Base-by-base conservation (phyloP, 208 protist genomes). In the Acanthamoeba healyi region DNA sequence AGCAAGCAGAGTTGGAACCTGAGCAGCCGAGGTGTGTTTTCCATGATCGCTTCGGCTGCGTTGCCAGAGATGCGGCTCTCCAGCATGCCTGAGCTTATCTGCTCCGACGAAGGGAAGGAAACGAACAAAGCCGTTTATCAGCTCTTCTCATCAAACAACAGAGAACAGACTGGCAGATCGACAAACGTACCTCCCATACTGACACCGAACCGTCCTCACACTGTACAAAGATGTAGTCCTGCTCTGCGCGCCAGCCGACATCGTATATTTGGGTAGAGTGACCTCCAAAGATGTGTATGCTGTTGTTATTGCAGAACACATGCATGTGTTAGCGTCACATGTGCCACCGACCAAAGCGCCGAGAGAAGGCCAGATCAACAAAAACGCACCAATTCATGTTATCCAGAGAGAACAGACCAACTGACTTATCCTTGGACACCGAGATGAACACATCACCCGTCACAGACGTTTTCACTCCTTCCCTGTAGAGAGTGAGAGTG, bases 171-270 rank as follows among this genome's bases (percentile, higher is more conserved):
- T 77, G 10, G 10, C 26, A 46, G 49, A 54, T 6, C 10, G 49
- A 15, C 6, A 6, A 72, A 51, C 19, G 36, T 22, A 90, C 82
- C 54, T 90, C 82, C 82, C 82, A 90, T 32, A 90, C 82, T 1
- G 82, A 90, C 38, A 90, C 82, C 22, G 82, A 90, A 56, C 82
- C 54, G 40, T 90, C 82, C 12, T 90, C 82, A 29, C 82, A 90
- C 46, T 90, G 82, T 46, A 90, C 82, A 46, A 90, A 40, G 82
- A 90, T 63, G 54, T 90, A 90, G 36, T 90, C 82, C 36, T 90
- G 82, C 56, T 72, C 54, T 15, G 56, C 38, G 1, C 40, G 46
- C 82, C 46, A 90, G 6, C 82, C 82, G 15, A 90, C 36, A 70
- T 70, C 51, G 24, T 34, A 24, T 1, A 90, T 90, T 26, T 90